Base-by-base conservation (phyloP, 768 basidiomycete genomes). In the Dendrothele bispora region DNA sequence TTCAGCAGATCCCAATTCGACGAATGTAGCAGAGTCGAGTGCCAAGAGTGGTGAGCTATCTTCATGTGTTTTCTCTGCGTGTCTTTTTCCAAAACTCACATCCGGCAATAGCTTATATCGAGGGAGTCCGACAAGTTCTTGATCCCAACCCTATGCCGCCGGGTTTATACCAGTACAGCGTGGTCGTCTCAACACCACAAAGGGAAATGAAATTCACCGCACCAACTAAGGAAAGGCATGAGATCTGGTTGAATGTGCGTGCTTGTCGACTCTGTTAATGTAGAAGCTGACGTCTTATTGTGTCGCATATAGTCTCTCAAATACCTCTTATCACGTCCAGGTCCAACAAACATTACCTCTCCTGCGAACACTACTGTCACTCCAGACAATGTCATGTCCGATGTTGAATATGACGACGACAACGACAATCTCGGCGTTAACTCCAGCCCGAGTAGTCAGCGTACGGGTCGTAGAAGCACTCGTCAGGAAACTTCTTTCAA, bases 181-280 rank as follows among this genome's bases (percentile, higher is more conserved):
- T 99, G 21, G 75, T 99, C 35, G 84, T 99, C 48, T 85, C 91
- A 20, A 97, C 95, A 0, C 88, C 92, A 10, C 89, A 93, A 52
- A 79, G 95, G 49, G 97, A 99, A 69, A 97, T 98, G 84, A 95
- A 97, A 73, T 86, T 99, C 60, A 98, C 97, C n/a, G 94, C 94
- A 5, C 87, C 88, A 2, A 95, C 87, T 7, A 90, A 91, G 62
- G 97, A 98, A 55, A 78, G 95, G 45, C 97, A 99, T 61, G 95
- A 98, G 57, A 93, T 98, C 51, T 99, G 97, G 97, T 73, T 92
- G 44, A 88, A 85, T 66, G 93, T 94, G 20, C 28, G 40, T 30
- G 34, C 53, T 43, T 52, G 25, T 6, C 40, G 50, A 49, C 21
- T 47, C 11, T 26, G 49, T 46, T 30, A 32, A 46, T 49, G 25